A percentile compares a stretch with the other conserved stretches of the same genome.
phyloP scores from a whole-genome alignment of 768 basidiomycete genomes.

The Ramaria rubella region DNA sequence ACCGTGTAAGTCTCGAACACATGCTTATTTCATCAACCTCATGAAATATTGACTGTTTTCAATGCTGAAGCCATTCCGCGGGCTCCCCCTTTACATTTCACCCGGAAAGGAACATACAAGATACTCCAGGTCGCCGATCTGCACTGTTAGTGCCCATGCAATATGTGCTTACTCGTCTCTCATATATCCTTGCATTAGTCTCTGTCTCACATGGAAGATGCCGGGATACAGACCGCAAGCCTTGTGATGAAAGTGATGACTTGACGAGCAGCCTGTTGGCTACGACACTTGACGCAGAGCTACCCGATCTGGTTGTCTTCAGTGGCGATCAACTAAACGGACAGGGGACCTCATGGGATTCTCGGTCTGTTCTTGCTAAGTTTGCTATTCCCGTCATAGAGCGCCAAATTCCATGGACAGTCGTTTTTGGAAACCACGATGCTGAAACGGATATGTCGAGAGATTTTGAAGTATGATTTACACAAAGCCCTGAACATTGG shows the following conservation, averaged over 20 bases:
- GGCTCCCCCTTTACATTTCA: constrained; percentile 79
- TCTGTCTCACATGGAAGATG: constrained; percentile 76
- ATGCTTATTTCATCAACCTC: constrained; percentile 5
- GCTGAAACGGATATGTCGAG: constrained; percentile 59
- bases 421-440: constrained; percentile 94
- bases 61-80: constrained; percentile 51
- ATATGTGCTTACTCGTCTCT: background rate
- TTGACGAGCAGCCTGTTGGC: constrained; percentile 70
- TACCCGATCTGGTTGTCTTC: constrained; percentile 89
- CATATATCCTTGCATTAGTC: constrained; percentile 19
- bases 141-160: constrained; percentile 42
- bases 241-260: constrained; percentile 65
- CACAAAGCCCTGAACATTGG: background rate
- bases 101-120: constrained; percentile 76
- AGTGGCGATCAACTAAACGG: constrained; percentile 86
- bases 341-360: constrained; percentile 84
- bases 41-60: background rate
- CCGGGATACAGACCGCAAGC: constrained; percentile 52
- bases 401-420: constrained; percentile 80
- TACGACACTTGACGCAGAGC: constrained; percentile 66
- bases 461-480: constrained; percentile 22
- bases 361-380: constrained; percentile 82
- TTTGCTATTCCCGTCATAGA: constrained; percentile 73
- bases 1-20: constrained; percentile 44
- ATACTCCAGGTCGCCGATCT: constrained; percentile 89